These are phyloP conservation scores for Hyaloscypha finlandica DNA, from an alignment of 495 filamentous ascomycete genomes.

Conservation along the genomic window DNA sequence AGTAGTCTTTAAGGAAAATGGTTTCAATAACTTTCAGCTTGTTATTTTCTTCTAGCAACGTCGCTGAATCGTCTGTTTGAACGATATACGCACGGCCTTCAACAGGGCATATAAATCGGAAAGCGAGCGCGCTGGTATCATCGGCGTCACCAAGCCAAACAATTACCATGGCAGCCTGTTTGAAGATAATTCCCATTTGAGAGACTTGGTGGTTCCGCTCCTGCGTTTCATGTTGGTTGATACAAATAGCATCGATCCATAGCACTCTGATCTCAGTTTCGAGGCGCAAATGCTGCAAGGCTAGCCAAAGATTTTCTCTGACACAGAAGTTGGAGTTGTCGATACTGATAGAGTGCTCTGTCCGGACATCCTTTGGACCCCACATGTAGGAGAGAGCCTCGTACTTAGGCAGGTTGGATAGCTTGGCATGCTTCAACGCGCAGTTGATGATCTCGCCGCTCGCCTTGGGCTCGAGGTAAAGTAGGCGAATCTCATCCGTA, in stretches of 20 bases:
- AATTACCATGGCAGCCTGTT: not conserved
- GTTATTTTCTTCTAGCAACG: too few relatives aligned
- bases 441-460: not conserved
- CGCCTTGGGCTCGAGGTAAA: not conserved
- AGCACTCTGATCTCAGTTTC: not conserved
- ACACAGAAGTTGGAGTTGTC: not conserved
- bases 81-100: too few relatives aligned
- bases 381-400: constrained; percentile 17
- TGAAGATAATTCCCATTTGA: constrained; percentile 5
- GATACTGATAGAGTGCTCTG: not conserved
- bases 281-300: not conserved
- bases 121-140: not conserved
- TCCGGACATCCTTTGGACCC: not conserved
- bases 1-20: not conserved
- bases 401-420: constrained; percentile 2
- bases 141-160: not conserved
- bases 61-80: not conserved
- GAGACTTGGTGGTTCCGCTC: constrained; percentile 8
- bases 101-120: not conserved
- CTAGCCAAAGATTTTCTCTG: constrained; percentile 5
- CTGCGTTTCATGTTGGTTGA: not conserved
- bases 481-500: constrained; percentile 12
- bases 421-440: not conserved
- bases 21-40: not conserved
- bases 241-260: constrained; percentile 15